phyloP scores from a whole-genome alignment of 371 early-diverging fungal species.

The Rhizomucor miehei region DNA sequence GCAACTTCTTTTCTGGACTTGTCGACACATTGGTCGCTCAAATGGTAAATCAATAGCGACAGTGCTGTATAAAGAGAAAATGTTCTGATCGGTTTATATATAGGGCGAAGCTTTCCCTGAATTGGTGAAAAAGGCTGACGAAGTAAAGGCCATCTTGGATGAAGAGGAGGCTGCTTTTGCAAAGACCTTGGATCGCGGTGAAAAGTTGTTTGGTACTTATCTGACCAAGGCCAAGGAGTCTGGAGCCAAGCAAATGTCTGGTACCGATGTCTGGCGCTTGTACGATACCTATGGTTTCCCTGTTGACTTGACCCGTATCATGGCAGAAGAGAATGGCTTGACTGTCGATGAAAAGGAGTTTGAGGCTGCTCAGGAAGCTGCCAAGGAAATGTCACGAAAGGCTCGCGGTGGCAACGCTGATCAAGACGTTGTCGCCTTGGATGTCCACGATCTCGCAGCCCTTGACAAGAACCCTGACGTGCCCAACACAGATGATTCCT shows the following conservation, averaged over 20 bases:
- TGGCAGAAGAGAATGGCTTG: constrained; percentile 97
- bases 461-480: constrained; percentile 73
- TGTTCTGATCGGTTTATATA: neutral
- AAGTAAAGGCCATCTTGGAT: constrained; percentile 90
- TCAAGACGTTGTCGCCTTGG: constrained; percentile 71
- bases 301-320: constrained; percentile 96
- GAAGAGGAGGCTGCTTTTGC: constrained; percentile 98
- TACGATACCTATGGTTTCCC: constrained; percentile 99
- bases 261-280: constrained; percentile 95
- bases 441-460: constrained; percentile 90
- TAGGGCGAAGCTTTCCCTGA: constrained; percentile 87
- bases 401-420: constrained; percentile 59
- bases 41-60: constrained; percentile 47
- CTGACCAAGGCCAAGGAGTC: constrained; percentile 69
- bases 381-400: constrained; percentile 79
- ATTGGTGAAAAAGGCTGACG: constrained; percentile 66
- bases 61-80: neutral
- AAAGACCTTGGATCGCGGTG: constrained; percentile 98
- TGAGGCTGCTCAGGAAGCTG: constrained; percentile 75
- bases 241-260: constrained; percentile 65
- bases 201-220: constrained; percentile 88
- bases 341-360: constrained; percentile 88
- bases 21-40: constrained; percentile 82
- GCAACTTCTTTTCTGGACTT: constrained; percentile 88
- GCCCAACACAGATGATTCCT: constrained; percentile 86